Evolutionary conservation across 2,329 filamentous ascomycete species (phyloP).

Genomic region (Penicillium sp.): DNA sequence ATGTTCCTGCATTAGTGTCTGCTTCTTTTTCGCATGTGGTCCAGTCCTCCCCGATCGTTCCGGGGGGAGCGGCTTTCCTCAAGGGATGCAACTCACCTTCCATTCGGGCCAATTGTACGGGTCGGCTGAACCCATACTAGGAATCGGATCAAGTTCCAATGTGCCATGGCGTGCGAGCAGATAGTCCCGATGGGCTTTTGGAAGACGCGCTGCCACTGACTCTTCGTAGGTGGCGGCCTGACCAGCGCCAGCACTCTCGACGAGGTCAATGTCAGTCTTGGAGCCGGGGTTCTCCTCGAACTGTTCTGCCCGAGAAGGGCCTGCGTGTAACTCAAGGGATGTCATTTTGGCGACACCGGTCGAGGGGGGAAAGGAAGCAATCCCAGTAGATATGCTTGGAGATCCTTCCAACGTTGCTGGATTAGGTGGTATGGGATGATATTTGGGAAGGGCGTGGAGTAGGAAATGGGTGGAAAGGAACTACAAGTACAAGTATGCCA

Average conservation of each 20-base stretch:
- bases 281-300: conserved; percentile 7
- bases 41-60: background rate
- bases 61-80: background rate
- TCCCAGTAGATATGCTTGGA: background rate
- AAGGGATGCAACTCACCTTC: conserved; percentile 42
- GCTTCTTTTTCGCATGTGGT: conserved; percentile 3
- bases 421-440: background rate
- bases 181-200: conserved; percentile 46
- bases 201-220: conserved; percentile 27
- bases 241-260: conserved; percentile 32
- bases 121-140: conserved; percentile 52
- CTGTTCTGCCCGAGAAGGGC: conserved; percentile 19
- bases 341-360: conserved; percentile 19
- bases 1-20: background rate
- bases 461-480: background rate
- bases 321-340: conserved; percentile 29
- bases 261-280: conserved; percentile 30
- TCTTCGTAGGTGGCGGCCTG: conserved; percentile 26
- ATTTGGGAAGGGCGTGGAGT: background rate
- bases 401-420: background rate
- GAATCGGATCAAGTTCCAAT: conserved; percentile 56
- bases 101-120: conserved; percentile 59
- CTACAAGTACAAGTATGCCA: background rate
- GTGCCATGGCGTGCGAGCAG: conserved; percentile 57
- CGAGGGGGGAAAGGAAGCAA: background rate